These are phyloP conservation scores for Phaeotremella skinneri DNA, from an alignment of 768 basidiomycete genomes.

Conservation along the genomic window DNA sequence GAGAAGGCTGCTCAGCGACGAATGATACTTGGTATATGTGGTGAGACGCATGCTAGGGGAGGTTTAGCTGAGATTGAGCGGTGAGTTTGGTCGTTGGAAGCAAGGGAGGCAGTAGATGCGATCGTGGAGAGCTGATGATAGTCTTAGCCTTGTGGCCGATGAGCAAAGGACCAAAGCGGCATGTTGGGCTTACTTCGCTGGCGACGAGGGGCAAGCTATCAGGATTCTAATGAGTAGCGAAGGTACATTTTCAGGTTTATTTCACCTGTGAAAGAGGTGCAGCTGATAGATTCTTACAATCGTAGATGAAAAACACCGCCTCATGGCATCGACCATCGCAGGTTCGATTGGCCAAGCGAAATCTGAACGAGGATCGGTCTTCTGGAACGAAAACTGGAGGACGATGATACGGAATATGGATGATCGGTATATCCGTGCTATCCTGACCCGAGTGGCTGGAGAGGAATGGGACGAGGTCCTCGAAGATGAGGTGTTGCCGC, in stretches of 20 bases:
- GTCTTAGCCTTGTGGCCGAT: slow-evolving; percentile 21
- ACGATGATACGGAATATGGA: slow-evolving; percentile 36
- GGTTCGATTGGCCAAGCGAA: slow-evolving; percentile 32
- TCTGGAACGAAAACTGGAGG: slow-evolving; percentile 41
- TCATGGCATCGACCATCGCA: slow-evolving; percentile 42
- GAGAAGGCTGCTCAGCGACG: slow-evolving; percentile 30
- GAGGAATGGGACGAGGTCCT: slow-evolving; percentile 47
- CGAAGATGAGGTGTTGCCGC: slow-evolving; percentile 39
- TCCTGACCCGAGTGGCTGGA: slow-evolving; percentile 40
- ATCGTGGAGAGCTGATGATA: background rate
- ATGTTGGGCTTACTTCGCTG: slow-evolving; percentile 46
- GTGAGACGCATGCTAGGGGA: slow-evolving; percentile 24
- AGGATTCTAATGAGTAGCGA: slow-evolving; percentile 40
- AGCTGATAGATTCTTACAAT: background rate
- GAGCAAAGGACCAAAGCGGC: slow-evolving; percentile 46
- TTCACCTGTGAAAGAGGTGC: background rate
- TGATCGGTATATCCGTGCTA: slow-evolving; percentile 48
- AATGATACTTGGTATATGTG: slow-evolving; percentile 43
- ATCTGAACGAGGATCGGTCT: slow-evolving; percentile 25
- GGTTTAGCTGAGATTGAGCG: slow-evolving; percentile 27
- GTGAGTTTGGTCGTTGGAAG: slow-evolving; percentile 16
- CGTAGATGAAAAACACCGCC: slow-evolving; percentile 40
- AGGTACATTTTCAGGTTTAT: slow-evolving; percentile 18
- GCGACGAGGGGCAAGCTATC: slow-evolving; percentile 41
- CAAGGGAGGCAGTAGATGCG: too few relatives aligned